Base-by-base conservation (phyloP, 176 grass and related monocot genomes). In the Aechmea fasciata region DNA sequence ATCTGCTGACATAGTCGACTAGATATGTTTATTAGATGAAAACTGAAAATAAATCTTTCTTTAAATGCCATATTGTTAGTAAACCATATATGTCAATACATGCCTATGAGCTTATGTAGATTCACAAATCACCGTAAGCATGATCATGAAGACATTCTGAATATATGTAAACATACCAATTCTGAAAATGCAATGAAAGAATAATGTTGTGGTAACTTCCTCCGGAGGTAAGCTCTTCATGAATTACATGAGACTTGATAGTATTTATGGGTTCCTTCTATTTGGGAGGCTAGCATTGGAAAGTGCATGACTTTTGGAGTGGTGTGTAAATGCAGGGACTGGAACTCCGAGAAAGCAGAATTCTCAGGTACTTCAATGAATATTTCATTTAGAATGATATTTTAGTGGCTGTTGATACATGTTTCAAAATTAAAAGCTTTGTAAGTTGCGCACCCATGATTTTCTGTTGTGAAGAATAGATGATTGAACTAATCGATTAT, bases 271-370 rank as follows among this genome's bases (percentile, higher is more conserved):
- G 33, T 41, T 41, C 33, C 33, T 41, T 41, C 33, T 41, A 41
- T 41, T 41, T 41, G 33, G 33, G 33, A 59, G 13, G 10, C 19
- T 59, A 10, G 6, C 20, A 61, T 48, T 83, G 69, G 13, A 11
- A 80, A 64, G 57, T 75, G 51, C 71, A 33, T 51, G 52, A 80
- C 50, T 8, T 9, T 81, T 75, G 18, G 13, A 33, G 80, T 71
- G 33, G 33, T 23, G 61, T 20, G 64, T 77, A 69, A 65, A 80
- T 87, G 78, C 50, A 94, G 83, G 65, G 18, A 80, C 66, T 7
- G 64, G 71, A 69, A 78, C 66, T 55, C 15, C 57, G 64, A 84
- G 52, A 73, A 86, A 78, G 59, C 57, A 75, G 71, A 95, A 76
- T 65, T 2, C 55, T 48, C 69, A 90, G 87, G 78, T 87, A 74